Evolutionary conservation across 2,329 filamentous ascomycete species (phyloP), one percentile per base, ranked within the genome.

Genomic region (Fonsecaea erecta): DNA sequence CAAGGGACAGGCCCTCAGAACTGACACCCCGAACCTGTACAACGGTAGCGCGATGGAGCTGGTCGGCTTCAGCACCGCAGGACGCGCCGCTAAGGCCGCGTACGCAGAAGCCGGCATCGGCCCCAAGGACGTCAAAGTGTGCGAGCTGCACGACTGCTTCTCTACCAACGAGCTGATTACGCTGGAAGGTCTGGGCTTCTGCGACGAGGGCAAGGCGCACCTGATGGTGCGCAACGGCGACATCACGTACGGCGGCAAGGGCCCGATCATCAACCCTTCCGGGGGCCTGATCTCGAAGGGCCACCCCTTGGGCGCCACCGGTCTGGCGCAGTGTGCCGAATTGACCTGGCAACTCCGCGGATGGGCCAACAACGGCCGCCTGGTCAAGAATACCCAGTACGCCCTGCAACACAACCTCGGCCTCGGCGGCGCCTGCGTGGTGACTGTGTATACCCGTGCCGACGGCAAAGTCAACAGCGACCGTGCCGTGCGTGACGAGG

Each of bases 141-240:
- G 92, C 75, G 94, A 98, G 81, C 83, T 98, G 67, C 94, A 98
- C 79, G 94, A 98, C 81, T 98, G 94, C 82, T 98, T 98, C 85
- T 92, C 88, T n/a, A 88, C 94, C 24, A 98, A 98, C 77, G 92
- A 98, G 82, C 90, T 98, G 89, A 85, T 96, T 56, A 88, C 88
- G 1, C 88, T 98, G 53, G 94, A 98, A 75, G 91, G 91, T 0
- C 84, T 98, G 0, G 93, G 92, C 1, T 85, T 98, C n/a, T 86
- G 84, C 46, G 88, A 88, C 64, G 86, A 84, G 11, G 94, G 94
- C 9, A 93, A 92, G 77, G 94, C 94, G 0, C 93, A 97, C 76
- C 92, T 97, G 78, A 87, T 97, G 79, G 92, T 98, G 21, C 87
- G 93, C 37, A 80, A 79, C 16, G 93, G 93, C 30, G 93, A 94